phyloP scores from a whole-genome alignment of 805 yeast species.

The Citeromyces nyonsensis region DNA sequence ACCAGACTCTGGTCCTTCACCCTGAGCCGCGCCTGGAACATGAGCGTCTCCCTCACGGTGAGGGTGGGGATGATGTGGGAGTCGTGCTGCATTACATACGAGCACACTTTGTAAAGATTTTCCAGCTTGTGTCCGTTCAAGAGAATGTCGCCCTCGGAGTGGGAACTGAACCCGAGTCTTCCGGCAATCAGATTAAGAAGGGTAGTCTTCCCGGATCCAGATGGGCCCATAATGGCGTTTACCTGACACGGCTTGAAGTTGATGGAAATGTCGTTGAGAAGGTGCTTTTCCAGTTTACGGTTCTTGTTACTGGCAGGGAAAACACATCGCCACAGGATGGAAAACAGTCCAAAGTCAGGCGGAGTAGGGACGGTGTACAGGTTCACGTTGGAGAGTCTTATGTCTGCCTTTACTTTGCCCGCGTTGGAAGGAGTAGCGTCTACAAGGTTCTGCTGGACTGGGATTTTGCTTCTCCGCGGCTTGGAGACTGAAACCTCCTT shows the following conservation, averaged over 20 bases:
- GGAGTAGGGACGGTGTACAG: background rate
- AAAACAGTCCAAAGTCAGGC: constrained; percentile 1
- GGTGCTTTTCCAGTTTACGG: background rate
- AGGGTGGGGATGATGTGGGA: constrained; percentile 46
- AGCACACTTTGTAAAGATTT: constrained; percentile 23
- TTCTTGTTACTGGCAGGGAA: background rate
- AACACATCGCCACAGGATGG: constrained; percentile 1
- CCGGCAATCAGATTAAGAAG: constrained; percentile 40
- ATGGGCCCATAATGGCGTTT: constrained; percentile 59
- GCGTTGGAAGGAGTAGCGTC: too few species aligned
- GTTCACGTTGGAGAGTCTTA: background rate
- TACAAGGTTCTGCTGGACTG: too few species aligned
- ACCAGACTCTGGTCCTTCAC: constrained; percentile 10
- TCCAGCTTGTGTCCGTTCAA: constrained; percentile 19
- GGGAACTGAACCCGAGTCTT: constrained; percentile 17
- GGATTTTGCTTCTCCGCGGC: constrained; percentile 4
- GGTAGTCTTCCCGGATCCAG: constrained; percentile 57
- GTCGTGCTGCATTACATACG: constrained; percentile 66
- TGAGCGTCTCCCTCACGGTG: constrained; percentile 58
- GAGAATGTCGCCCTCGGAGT: constrained; percentile 18
- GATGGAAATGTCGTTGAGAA: constrained; percentile 25
- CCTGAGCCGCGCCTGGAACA: constrained; percentile 49
- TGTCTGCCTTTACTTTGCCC: too few species aligned
- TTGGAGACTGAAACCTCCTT: constrained; percentile 29
- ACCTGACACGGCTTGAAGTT: constrained; percentile 30